Conservation (phyloP, 2,329 filamentous ascomycete species). For the Lasiodiplodia sp. region DNA sequence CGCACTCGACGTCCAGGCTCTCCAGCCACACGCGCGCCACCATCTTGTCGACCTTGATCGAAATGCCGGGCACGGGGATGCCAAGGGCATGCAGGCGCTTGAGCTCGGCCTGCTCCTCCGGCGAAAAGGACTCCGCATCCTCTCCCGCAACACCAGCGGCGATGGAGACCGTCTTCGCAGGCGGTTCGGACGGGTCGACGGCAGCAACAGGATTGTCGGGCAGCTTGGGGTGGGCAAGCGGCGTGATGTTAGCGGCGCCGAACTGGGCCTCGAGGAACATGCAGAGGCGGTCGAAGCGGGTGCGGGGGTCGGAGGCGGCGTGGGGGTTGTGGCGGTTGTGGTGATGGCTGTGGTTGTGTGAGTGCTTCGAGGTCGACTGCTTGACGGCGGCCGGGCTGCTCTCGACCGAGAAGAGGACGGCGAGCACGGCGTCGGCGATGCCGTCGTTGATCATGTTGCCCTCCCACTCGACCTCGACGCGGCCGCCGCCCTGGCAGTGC, state of each 20-base stretch:
- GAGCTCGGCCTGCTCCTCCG: constrained; percentile 63
- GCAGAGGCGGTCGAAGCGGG: constrained; percentile 83
- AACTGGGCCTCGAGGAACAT: constrained; percentile 99
- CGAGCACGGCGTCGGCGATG: constrained; percentile 96
- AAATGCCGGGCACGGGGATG: constrained; percentile 88
- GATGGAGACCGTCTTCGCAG: constrained; percentile 37
- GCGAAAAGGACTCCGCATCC: constrained; percentile 33
- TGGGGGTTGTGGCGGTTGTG: constrained; percentile 69
- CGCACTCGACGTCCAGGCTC: constrained; percentile 86
- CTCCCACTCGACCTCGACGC: constrained; percentile 95
- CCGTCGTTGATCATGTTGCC: constrained; percentile 97
- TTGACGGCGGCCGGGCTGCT: constrained; percentile 94
- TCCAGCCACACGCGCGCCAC: constrained; percentile 91
- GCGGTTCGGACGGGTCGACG: constrained; percentile 33
- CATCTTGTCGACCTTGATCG: constrained; percentile 87
- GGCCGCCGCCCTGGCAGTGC: constrained; percentile 76
- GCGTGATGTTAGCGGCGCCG: constrained; percentile 75
- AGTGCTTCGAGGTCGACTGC: constrained; percentile 56
- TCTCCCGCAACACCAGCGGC: constrained; percentile 32
- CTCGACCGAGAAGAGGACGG: constrained; percentile 89
- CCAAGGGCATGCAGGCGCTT: constrained; percentile 81
- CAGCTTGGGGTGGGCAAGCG: constrained; percentile 72
- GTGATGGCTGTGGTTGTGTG: constrained; percentile 53
- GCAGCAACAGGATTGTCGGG: constrained; percentile 34
- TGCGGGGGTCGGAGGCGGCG: constrained; percentile 72